Conservation (phyloP, 78 protist species). For the Guillardia theta region DNA sequence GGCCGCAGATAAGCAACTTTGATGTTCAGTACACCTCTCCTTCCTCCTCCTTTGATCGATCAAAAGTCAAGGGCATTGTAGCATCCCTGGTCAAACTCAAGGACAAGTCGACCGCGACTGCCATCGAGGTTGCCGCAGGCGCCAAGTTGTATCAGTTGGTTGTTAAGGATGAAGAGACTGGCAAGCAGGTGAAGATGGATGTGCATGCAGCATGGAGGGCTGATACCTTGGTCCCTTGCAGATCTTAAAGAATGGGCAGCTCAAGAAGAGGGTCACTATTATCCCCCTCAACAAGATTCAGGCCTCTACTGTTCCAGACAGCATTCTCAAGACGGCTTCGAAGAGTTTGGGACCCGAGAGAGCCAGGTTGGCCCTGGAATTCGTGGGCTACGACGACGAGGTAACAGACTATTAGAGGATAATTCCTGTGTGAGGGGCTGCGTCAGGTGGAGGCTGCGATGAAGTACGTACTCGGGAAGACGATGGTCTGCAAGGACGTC, state of each 20-base stretch:
- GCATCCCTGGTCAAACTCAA: conserved; percentile 76
- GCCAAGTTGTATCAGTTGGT: conserved; percentile 89
- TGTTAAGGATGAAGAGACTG: conserved; percentile 74
- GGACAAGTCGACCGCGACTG: conserved; percentile 64
- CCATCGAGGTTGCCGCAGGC: conserved; percentile 90
- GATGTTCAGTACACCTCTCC: conserved; percentile 82
- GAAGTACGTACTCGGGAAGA: conserved; percentile 89
- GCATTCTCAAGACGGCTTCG: background rate
- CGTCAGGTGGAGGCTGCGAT: conserved; percentile 81
- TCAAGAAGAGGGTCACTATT: conserved; percentile 86
- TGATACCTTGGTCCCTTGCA: background rate
- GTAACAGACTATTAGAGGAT: too few species aligned
- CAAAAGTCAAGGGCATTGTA: conserved; percentile 82
- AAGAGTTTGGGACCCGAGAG: conserved; percentile 52
- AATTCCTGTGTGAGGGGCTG: too few species aligned
- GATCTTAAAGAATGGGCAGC: conserved; percentile 72
- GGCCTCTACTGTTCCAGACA: background rate
- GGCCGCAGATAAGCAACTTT: background rate
- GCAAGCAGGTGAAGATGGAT: conserved; percentile 30
- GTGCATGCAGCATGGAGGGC: conserved; percentile 53
- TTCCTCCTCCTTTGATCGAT: conserved; percentile 66
- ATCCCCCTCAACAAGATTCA: conserved; percentile 93
- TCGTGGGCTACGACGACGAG: conserved; percentile 73
- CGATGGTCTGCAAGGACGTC: conserved; percentile 81
- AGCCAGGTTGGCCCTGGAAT: conserved; percentile 56